Percentiles rank a stretch among this genome's conserved stretches.
phyloP scores from a whole-genome alignment of 116 monocot genomes.

The Dioscorea cayenensis region DNA sequence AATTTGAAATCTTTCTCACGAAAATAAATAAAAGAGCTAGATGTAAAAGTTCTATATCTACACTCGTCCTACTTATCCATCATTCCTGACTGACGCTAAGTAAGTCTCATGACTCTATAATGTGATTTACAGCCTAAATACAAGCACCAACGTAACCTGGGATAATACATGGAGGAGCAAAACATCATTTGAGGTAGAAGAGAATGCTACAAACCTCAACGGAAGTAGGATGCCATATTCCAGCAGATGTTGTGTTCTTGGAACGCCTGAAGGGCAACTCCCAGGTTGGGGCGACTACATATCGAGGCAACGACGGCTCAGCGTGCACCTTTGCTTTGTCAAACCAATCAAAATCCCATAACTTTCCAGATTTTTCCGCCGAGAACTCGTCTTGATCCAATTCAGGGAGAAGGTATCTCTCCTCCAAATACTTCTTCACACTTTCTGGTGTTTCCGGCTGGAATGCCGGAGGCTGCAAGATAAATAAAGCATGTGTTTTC shows the following conservation, averaged over 20 bases:
- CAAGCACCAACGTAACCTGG: not conserved
- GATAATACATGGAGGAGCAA: not conserved
- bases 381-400: conserved; percentile 68
- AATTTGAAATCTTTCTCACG: too few species aligned
- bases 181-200: too few species aligned
- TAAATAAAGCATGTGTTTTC: not conserved
- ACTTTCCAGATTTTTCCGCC: conserved; percentile 52
- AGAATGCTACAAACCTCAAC: conserved; percentile 32
- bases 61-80: too few species aligned
- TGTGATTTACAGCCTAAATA: not conserved
- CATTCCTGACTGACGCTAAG: too few species aligned
- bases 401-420: conserved; percentile 56
- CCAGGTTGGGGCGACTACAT: conserved; percentile 59
- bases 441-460: conserved; percentile 59
- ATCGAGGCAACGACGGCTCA: conserved; percentile 62
- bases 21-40: too few species aligned
- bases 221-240: conserved; percentile 51
- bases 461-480: conserved; percentile 70
- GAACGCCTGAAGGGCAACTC: conserved; percentile 77
- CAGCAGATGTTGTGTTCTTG: conserved; percentile 3
- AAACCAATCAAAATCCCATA: conserved; percentile 95
- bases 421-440: conserved; percentile 58
- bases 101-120: too few species aligned
- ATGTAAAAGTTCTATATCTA: too few species aligned
- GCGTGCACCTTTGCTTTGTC: conserved; percentile 49